Evolutionary conservation across 257 asterid species (phyloP).

Genomic region (Cynanchum wilfordii): DNA sequence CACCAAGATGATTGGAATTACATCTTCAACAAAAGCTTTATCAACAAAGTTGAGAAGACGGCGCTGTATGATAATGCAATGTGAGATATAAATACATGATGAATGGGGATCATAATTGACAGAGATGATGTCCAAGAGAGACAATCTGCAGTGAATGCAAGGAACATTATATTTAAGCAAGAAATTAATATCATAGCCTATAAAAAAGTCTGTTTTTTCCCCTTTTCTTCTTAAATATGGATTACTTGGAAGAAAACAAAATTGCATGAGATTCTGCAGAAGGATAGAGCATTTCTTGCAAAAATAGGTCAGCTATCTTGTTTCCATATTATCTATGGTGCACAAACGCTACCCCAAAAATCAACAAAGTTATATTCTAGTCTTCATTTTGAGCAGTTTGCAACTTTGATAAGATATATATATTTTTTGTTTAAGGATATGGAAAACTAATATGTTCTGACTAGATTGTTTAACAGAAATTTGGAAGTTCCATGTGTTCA

Average conservation of each 20-base stretch:
- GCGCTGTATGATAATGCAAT: constrained; percentile 41
- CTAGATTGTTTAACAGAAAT: not conserved
- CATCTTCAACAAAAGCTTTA: constrained; percentile 70
- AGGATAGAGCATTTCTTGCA: not conserved
- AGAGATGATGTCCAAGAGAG: not conserved
- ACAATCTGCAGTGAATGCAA: not conserved
- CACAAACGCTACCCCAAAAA: not conserved
- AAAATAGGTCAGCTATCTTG: not conserved
- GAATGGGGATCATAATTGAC: not conserved
- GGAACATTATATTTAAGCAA: not conserved
- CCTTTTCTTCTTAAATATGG: not conserved
- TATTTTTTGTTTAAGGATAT: not conserved
- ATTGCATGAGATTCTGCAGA: not conserved
- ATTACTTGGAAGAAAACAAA: not conserved
- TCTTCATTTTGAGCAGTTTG: not conserved
- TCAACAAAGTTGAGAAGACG: constrained; percentile 63
- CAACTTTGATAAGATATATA: not conserved
- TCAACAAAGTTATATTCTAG: not conserved
- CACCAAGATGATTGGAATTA: constrained; percentile 61
- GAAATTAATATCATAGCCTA: not conserved
- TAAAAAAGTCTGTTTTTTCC: not conserved
- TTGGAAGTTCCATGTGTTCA: not conserved
- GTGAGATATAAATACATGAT: not conserved
- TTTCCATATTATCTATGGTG: not conserved
- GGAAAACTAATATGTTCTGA: not conserved